Evolutionary conservation across 768 basidiomycete genomes (phyloP), one percentile per base, ranked within the genome.

Genomic region (Naganishia friedmannii): DNA sequence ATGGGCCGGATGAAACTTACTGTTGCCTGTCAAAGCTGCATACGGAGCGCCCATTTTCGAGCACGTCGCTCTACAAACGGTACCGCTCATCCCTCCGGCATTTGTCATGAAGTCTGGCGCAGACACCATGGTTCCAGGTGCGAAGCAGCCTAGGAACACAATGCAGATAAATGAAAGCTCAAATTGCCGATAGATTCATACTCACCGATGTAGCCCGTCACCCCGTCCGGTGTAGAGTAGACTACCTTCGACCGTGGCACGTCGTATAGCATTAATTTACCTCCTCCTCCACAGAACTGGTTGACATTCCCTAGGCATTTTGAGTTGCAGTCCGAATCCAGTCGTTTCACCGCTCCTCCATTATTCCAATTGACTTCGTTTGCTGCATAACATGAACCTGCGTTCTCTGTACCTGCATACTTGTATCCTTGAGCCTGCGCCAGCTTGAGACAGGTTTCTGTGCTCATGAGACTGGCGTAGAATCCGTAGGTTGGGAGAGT

Each of bases 201-300:
- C 37, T n/a, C 42, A 63, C 60, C 60, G 6, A 63, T 28, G 23
- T 63, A 63, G 6, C 60, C 60, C 10, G 42, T 17, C 5, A 63
- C 60, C n/a, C 39, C 60, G 15, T 31, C 37, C 2, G 60, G 60
- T 3, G 60, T 42, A n/a, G 60, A 42, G 17, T 63, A 63, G 1
- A 63, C 60, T 19, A 63, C 10, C 15, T 29, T 26, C 13, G 60
- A 63, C 6, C 60, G 19, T 17, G 60, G 9, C 8, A 63, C 60
- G 34, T 63, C 60, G 17, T 63, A 63, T 13, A 63, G 3, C n/a
- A 26, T 42, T 23, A 45, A n/a, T 26, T 63, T 63, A 12, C 60
- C 60, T 28, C 60, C 60, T 23, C 60, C 39, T 45, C 75, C 75
- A 67, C 75, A 76, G 29, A 70, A 67, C 58, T 74, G 65, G 46